These are phyloP conservation scores for Sarocladium strictum DNA, from an alignment of 2,329 filamentous ascomycete species.

Conservation along the genomic window DNA sequence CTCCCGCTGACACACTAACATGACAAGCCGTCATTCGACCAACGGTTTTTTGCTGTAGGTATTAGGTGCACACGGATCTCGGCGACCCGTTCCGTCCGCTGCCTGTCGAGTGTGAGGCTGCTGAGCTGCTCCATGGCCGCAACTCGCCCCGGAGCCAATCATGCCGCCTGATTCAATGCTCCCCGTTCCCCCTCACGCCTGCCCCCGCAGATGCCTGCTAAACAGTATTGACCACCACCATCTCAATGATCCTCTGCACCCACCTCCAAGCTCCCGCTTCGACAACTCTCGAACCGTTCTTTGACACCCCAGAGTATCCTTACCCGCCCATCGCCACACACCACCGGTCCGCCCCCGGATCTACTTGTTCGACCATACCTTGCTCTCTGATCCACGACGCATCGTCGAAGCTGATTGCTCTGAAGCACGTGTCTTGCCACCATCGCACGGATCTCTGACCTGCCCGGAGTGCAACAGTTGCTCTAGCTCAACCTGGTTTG, in stretches of 20 bases:
- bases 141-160: neutral
- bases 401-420: neutral
- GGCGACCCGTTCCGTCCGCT: constrained; percentile 8
- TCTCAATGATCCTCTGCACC: neutral
- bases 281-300: neutral
- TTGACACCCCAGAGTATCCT: neutral
- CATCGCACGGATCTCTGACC: neutral
- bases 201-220: neutral
- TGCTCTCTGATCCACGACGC: neutral
- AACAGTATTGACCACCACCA: neutral
- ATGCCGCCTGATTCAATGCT: neutral
- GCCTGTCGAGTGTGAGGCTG: constrained; percentile 1
- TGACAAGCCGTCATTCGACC: neutral
- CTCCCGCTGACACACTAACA: neutral
- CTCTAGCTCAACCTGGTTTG: neutral
- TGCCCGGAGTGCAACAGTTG: neutral
- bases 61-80: constrained; percentile 1
- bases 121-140: neutral
- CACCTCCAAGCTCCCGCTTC: constrained; percentile 1
- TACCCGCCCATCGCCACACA: neutral
- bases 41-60: neutral
- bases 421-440: neutral
- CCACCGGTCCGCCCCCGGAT: neutral
- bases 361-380: neutral
- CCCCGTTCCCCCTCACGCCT: neutral